phyloP scores from a whole-genome alignment of 306 rosid species.

The Quercus variabilis region DNA sequence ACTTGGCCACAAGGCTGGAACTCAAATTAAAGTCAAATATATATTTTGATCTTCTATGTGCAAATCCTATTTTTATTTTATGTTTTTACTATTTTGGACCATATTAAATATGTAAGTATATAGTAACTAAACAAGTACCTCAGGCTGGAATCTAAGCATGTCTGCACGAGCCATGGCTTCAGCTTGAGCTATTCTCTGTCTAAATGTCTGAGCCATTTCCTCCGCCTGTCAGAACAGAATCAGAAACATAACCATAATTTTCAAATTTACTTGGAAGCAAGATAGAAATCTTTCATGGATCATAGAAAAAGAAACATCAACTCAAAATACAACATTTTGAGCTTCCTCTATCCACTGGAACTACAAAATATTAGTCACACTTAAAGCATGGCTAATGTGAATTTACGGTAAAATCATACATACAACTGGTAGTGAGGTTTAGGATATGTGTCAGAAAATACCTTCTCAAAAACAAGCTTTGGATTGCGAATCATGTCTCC shows the following conservation, averaged over 20 bases:
- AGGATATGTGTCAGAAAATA: conserved; percentile 35
- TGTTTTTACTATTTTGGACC: neutral
- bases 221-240: conserved; percentile 67
- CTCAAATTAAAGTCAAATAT: neutral
- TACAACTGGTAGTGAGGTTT: conserved; percentile 2
- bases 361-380: neutral
- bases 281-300: conserved; percentile 4
- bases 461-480: conserved; percentile 93
- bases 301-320: neutral
- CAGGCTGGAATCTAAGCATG: conserved; percentile 89
- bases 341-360: conserved; percentile 16
- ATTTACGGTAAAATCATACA: neutral
- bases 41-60: neutral
- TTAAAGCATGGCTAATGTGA: neutral
- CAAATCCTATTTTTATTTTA: neutral
- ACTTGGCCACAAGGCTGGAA: neutral
- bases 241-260: conserved; percentile 4
- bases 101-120: neutral
- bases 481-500: conserved; percentile 99
- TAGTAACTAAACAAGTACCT: conserved; percentile 47
- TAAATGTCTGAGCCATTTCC: conserved; percentile 95
- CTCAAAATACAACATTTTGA: neutral
- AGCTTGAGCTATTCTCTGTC: conserved; percentile 97
- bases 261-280: conserved; percentile 8
- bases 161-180: conserved; percentile 99